These are phyloP conservation scores for Aspergillus sp. DNA, from an alignment of 2,329 filamentous ascomycete genomes.

Conservation along the genomic window DNA sequence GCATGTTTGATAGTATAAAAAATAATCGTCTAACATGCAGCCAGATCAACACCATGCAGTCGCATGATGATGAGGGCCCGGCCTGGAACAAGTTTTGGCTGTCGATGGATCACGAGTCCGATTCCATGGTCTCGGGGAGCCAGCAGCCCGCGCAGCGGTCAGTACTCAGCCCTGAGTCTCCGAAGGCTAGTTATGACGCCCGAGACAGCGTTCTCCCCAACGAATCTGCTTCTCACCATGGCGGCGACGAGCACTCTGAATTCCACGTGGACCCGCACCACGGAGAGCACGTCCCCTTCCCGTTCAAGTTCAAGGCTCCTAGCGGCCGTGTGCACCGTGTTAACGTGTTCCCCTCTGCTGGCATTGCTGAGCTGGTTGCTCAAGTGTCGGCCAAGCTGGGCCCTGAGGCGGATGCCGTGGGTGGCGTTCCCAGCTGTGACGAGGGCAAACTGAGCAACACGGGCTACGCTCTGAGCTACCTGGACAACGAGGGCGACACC, in stretches of 20 bases:
- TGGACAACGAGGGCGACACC: constrained; percentile 95
- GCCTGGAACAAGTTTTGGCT: constrained; percentile 99
- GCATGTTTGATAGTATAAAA: not conserved
- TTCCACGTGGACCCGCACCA: constrained; percentile 58
- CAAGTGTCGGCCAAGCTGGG: constrained; percentile 84
- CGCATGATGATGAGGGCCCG: constrained; percentile 84
- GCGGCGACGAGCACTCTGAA: constrained; percentile 76
- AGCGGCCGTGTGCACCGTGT: constrained; percentile 91
- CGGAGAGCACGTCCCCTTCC: constrained; percentile 74
- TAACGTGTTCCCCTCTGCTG: constrained; percentile 78
- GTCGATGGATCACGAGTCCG: constrained; percentile 89
- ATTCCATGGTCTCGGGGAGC: constrained; percentile 92
- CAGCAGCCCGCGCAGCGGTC: constrained; percentile 72
- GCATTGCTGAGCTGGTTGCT: constrained; percentile 75
- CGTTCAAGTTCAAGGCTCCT: constrained; percentile 99
- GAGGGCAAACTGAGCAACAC: constrained; percentile 74
- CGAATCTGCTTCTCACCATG: constrained; percentile 92
- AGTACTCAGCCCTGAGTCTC: constrained; percentile 76
- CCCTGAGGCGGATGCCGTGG: constrained; percentile 76
- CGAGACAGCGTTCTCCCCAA: constrained; percentile 86
- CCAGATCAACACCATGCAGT: constrained; percentile 88
- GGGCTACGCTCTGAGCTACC: constrained; percentile 90
- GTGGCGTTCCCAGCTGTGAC: constrained; percentile 74
- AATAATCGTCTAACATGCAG: not conserved
- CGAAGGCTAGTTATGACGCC: constrained; percentile 64